phyloP scores from a whole-genome alignment of 257 asterid genomes.

The Echium plantagineum region DNA sequence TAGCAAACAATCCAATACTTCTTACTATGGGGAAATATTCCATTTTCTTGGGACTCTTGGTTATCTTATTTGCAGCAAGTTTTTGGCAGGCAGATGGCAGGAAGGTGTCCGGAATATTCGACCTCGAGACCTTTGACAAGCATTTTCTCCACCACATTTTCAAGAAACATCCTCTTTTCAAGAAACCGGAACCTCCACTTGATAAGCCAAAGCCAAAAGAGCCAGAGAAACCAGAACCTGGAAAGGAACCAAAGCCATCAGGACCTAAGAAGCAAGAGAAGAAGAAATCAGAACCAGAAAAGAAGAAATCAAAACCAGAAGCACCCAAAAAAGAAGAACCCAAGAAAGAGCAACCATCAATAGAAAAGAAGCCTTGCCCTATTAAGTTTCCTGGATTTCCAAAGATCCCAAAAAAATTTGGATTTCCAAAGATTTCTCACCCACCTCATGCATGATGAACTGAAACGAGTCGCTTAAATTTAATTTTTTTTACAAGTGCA shows the following conservation, averaged over 20 bases:
- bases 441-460: not conserved
- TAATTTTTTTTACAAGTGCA: not conserved
- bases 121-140: not conserved
- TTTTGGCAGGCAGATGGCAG: not conserved
- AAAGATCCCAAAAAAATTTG: not conserved
- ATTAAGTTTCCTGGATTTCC: not conserved
- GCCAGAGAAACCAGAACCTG: not conserved
- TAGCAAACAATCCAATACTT: too few species aligned
- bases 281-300: too few species aligned
- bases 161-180: not conserved
- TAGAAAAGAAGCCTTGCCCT: not conserved
- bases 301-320: not conserved
- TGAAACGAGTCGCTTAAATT: not conserved
- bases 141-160: not conserved
- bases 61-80: not conserved
- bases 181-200: not conserved
- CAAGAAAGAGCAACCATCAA: not conserved
- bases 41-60: not conserved
- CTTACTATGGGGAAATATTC: not conserved
- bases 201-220: not conserved
- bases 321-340: not conserved
- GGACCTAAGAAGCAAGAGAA: not conserved
- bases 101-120: not conserved
- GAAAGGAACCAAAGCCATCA: not conserved
- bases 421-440: not conserved